phyloP scores from a whole-genome alignment of 2,329 filamentous ascomycete species.

The Cercospora canescens region DNA sequence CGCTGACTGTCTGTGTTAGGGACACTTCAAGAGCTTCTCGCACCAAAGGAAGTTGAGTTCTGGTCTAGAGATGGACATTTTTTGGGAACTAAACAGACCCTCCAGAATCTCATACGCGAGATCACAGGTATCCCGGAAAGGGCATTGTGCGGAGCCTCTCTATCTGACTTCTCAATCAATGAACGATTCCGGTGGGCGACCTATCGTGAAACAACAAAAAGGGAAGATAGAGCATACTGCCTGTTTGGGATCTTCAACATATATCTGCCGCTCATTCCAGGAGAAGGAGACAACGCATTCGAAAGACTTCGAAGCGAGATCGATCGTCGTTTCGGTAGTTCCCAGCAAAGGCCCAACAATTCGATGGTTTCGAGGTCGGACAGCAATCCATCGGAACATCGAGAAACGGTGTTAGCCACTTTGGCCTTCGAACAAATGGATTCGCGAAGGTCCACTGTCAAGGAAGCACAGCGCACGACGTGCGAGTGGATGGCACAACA shows the following conservation, averaged over 20 bases:
- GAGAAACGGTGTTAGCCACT: neutral
- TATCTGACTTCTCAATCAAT: neutral
- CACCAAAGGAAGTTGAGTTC: neutral
- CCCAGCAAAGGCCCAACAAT: neutral
- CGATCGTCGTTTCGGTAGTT: neutral
- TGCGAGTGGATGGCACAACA: constrained; percentile 46
- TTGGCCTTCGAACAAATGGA: constrained; percentile 46
- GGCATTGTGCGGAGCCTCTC: neutral
- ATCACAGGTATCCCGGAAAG: neutral
- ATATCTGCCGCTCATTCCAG: constrained; percentile 47
- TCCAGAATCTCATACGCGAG: neutral
- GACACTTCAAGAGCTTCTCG: constrained; percentile 3
- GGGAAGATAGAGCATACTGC: constrained; percentile 48
- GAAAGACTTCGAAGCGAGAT: neutral
- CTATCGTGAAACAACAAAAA: neutral
- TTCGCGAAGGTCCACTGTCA: constrained; percentile 40
- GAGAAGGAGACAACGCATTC: constrained; percentile 28
- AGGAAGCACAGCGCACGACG: constrained; percentile 40
- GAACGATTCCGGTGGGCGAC: neutral
- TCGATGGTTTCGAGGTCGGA: neutral
- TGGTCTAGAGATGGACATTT: neutral
- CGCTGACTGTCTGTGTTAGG: neutral
- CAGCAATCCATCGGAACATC: neutral
- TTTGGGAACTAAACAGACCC: neutral
- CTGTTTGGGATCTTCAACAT: constrained; percentile 48